Evolutionary conservation across 2,329 filamentous ascomycete species (phyloP), one percentile per base, ranked within the genome.

Genomic region (Phialemonium atrogriseum): DNA sequence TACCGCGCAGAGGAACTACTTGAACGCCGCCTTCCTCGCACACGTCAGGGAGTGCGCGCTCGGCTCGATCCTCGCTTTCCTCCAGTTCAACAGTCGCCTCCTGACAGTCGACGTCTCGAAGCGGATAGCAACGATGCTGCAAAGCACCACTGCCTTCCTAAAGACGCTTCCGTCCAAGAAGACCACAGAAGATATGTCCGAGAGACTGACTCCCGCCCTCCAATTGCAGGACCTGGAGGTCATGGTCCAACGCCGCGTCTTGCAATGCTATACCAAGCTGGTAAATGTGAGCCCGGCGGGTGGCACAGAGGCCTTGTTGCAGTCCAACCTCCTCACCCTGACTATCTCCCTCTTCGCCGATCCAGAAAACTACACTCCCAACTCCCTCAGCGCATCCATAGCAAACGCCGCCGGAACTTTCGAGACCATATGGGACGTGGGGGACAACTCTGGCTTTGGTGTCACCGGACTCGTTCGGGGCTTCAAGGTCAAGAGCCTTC

Each of bases 21-120:
- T 96, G 7, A 93, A 98, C 53, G 78, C 89, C 4, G 94, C 86
- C 22, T 98, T 95, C 50, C 66, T 98, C 11, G 83, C 88, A 0
- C 91, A 98, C 54, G 89, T 98, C 12, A 73, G 91, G 47, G 91
- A 98, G 58, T 96, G 89, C 52, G 88, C 91, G 7, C 64, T 98
- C 10, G 85, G 88, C 4, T 93, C 87, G 1, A 85, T 98, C 38
- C 66, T 94, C 34, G 84, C 87, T 0, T 98, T 98, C 51, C 66
- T 98, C 28, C 82, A 94, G 49, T 95, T 86, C 61, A 98, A 98
- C 50, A 85, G 82, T 55, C 80, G 87, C 29, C 68, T 98, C 17
- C 66, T 98, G 44, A 98, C 91, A 0, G 79, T 89, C 3, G 91
- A 98, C 60, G 86, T 95, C 9, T 93, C 88, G 5, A 94, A 91